Evolutionary conservation across 2,329 filamentous ascomycete species (phyloP).

Genomic region (Malbranchea cinnamomea): DNA sequence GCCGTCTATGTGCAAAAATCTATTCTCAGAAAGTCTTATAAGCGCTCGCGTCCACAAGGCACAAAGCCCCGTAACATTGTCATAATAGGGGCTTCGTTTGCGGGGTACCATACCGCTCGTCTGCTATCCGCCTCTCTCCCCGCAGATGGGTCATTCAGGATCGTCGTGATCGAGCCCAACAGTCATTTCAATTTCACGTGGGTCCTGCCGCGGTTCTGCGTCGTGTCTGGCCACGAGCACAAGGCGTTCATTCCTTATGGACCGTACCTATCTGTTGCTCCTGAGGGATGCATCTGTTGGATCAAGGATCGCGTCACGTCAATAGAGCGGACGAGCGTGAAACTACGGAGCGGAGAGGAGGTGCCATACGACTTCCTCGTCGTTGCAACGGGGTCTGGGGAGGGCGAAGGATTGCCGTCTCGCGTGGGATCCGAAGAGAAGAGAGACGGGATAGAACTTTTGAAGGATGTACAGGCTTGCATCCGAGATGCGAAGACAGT

Average conservation of each 20-base stretch:
- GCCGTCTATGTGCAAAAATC: neutral
- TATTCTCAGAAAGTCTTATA: neutral
- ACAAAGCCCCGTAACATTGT: conserved; percentile 2
- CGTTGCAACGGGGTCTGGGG: conserved; percentile 41
- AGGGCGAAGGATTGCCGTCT: conserved; percentile 31
- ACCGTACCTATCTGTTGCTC: conserved; percentile 22
- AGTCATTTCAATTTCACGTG: conserved; percentile 48
- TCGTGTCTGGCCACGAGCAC: conserved; percentile 40
- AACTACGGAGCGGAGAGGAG: conserved; percentile 28
- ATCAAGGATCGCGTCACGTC: conserved; percentile 29
- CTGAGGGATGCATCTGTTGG: conserved; percentile 24
- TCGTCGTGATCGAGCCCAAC: conserved; percentile 45
- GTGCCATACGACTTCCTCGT: conserved; percentile 41
- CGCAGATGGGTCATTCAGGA: conserved; percentile 24
- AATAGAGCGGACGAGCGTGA: conserved; percentile 25
- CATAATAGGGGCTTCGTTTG: conserved; percentile 44
- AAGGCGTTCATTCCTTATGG: conserved; percentile 48
- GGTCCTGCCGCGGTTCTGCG: conserved; percentile 44
- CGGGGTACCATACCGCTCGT: conserved; percentile 22
- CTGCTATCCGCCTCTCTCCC: neutral
- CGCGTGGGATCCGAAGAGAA: conserved; percentile 33
- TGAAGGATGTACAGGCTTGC: conserved; percentile 32
- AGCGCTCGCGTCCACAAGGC: neutral
- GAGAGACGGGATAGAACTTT: conserved; percentile 26
- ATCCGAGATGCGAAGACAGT: conserved; percentile 31